Evolutionary conservation across 805 yeast genomes (phyloP).

Genomic region (Ogataea nakhonphanomensis): DNA sequence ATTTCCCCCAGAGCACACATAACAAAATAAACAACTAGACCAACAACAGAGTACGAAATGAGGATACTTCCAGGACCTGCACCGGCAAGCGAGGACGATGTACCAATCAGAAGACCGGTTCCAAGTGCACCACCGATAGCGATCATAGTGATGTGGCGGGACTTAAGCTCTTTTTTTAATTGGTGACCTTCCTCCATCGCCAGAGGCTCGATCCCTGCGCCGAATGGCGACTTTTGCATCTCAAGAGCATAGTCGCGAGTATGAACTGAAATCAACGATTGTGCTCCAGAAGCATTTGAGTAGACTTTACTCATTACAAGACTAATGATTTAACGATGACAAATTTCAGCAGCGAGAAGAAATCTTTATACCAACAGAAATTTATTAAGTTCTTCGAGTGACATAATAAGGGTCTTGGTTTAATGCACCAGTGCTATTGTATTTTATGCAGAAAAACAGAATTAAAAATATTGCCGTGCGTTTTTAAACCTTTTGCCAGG

Average conservation of each 20-base stretch:
- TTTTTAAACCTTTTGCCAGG: background rate
- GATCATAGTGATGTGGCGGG: constrained; percentile 56
- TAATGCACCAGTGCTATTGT: background rate
- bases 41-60: constrained; percentile 65
- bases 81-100: constrained; percentile 62
- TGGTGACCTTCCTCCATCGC: constrained; percentile 41
- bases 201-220: constrained; percentile 32
- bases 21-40: constrained; percentile 65
- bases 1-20: constrained; percentile 57
- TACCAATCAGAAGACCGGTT: constrained; percentile 75
- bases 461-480: background rate
- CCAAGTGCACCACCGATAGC: constrained; percentile 84
- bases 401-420: constrained; percentile 3
- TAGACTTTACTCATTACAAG: constrained; percentile 5
- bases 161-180: constrained; percentile 43
- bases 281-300: constrained; percentile 12
- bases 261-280: constrained; percentile 24
- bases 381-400: background rate
- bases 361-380: background rate
- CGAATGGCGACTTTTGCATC: constrained; percentile 38
- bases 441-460: background rate
- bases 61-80: constrained; percentile 69
- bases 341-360: background rate
- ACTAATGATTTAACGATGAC: background rate
- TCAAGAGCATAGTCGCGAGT: constrained; percentile 48